Evolutionary conservation across 345 rosid species (phyloP).

Genomic region (Rhodamnia argentea): DNA sequence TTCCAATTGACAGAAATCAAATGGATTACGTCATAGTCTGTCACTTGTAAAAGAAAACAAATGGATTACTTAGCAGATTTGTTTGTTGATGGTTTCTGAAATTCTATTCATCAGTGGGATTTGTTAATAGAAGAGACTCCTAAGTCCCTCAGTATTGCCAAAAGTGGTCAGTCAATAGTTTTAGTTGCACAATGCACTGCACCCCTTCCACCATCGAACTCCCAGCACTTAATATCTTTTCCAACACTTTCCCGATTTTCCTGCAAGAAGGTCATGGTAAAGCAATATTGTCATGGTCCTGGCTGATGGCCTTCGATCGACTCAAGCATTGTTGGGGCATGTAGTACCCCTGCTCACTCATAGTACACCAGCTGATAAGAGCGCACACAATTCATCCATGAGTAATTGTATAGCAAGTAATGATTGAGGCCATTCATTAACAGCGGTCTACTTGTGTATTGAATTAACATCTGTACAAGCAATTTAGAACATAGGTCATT

Average conservation of each 20-base stretch:
- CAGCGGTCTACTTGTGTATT: background rate
- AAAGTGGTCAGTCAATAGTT: background rate
- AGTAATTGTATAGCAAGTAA: background rate
- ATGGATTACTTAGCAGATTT: background rate
- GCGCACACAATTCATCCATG: background rate
- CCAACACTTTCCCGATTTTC: background rate
- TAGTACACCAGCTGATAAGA: background rate
- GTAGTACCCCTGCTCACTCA: background rate
- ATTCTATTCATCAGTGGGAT: background rate
- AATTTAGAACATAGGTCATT: background rate
- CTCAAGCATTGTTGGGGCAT: background rate
- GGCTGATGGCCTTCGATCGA: background rate
- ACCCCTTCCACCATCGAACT: background rate
- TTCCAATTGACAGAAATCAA: background rate
- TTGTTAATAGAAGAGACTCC: background rate
- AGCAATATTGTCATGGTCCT: background rate
- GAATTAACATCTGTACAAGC: background rate
- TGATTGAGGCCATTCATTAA: background rate
- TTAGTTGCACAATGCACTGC: background rate
- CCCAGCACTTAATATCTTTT: background rate
- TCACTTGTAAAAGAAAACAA: background rate
- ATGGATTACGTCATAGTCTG: background rate
- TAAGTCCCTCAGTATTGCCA: background rate
- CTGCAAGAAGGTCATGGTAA: background rate
- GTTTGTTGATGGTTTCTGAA: background rate